phyloP scores from a whole-genome alignment of 2,329 filamentous ascomycete species.

The Sarocladiaceae sp. region DNA sequence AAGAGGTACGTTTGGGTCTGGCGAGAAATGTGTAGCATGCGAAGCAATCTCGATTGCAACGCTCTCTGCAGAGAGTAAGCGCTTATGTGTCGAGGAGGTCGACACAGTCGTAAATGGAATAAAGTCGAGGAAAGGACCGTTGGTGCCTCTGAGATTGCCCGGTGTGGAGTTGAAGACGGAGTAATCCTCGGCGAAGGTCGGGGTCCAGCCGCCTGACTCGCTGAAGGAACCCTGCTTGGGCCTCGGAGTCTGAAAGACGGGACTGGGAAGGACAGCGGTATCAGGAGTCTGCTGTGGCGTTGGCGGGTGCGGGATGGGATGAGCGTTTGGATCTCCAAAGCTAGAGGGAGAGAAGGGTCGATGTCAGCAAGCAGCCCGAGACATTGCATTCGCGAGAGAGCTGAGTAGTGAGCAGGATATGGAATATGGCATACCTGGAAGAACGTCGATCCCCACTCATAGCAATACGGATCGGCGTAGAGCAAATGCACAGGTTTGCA shows the following conservation, averaged over 20 bases:
- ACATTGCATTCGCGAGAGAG: slow-evolving; percentile 11
- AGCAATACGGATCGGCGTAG: slow-evolving; percentile 34
- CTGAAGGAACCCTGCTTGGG: slow-evolving; percentile 39
- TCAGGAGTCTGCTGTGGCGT: slow-evolving; percentile 54
- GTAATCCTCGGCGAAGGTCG: slow-evolving; percentile 58
- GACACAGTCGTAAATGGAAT: slow-evolving; percentile 29
- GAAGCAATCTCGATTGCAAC: slow-evolving; percentile 47
- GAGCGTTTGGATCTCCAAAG: slow-evolving; percentile 57
- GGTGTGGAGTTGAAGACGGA: slow-evolving; percentile 61
- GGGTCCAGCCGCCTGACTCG: slow-evolving; percentile 49
- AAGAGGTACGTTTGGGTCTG: slow-evolving; percentile 44
- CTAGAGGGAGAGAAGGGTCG: slow-evolving; percentile 27
- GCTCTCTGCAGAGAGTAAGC: slow-evolving; percentile 25
- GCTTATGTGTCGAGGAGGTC: slow-evolving; percentile 35
- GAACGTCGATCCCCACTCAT: slow-evolving; percentile 56
- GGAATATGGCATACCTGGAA: slow-evolving; percentile 40
- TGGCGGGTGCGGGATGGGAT: slow-evolving; percentile 35
- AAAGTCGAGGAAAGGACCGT: slow-evolving; percentile 40
- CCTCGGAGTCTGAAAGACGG: slow-evolving; percentile 48
- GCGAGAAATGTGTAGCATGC: slow-evolving; percentile 57
- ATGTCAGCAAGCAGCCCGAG: slow-evolving; percentile 27
- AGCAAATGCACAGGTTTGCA: neutral
- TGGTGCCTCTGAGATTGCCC: slow-evolving; percentile 45
- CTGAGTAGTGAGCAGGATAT: slow-evolving; percentile 6
- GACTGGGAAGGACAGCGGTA: slow-evolving; percentile 45